Evolutionary conservation across 2,329 filamentous ascomycete genomes (phyloP), one percentile per base, ranked within the genome.

Genomic region (Capronia americana): DNA sequence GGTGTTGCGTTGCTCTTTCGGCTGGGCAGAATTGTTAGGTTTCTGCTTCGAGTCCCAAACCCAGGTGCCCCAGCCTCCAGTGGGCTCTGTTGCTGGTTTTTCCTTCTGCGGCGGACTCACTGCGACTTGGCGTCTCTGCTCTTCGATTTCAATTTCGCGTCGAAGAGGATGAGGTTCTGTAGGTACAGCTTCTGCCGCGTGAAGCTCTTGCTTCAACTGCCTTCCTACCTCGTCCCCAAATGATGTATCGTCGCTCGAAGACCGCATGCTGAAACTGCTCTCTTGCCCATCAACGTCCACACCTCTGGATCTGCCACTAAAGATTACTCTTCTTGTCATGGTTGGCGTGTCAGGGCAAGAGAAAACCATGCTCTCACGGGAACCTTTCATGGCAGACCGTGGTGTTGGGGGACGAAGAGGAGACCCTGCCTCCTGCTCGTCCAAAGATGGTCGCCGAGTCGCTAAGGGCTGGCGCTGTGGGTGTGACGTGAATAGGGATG

Each of bases 341-440:
- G 57, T 62, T 20, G 63, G 63, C 20, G 64, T 67, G 38, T 65
- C 63, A 11, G 61, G 46, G 28, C 53, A 54, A 12, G 32, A 54
- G 23, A 41, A n/a, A 24, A 30, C 53, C 30, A 60, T 26, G 55
- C 53, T 69, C 7, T 62, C 51, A 11, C 71, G 64, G 23, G 64
- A 65, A 4, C 71, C 71, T 63, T 73, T 73, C 63, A 73, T 50
- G 3, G 71, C 71, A 20, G 71, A 73, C 26, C 69, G 66, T 32
- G 71, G 71, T 23, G 71, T 73, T 3, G 68, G 62, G 14, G 70
- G 70, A 44, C 69, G 58, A 34, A 50, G 60, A 59, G 61, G 57
- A 44, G 69, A 68, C 4, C 17, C 53, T 20, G 14, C 24, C 48
- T 53, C 48, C 14, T 53, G 48, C 20, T 10, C 23, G 23, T 24